A percentile compares a stretch with the other conserved stretches of the same genome.
Conservation (phyloP, 1,139 yeast genomes). For the Wickerhamiella infanticola region DNA sequence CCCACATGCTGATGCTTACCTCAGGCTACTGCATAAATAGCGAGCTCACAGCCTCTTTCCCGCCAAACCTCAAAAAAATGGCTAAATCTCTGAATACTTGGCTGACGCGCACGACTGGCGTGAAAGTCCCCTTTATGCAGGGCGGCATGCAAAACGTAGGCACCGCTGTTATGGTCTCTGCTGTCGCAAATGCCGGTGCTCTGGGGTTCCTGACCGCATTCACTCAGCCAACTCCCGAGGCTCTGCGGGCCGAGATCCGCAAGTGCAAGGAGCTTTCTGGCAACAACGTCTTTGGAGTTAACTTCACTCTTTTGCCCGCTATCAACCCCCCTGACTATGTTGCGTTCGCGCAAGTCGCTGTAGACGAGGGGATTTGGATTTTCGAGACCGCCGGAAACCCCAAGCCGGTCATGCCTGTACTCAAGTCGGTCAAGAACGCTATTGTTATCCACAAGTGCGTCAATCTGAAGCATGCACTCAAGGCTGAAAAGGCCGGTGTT, state of each 20-base stretch:
- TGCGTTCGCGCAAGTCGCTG: constrained; percentile 22
- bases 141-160: constrained; percentile 21
- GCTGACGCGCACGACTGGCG: constrained; percentile 10
- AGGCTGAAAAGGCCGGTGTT: constrained; percentile 23
- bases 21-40: too few species aligned
- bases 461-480: constrained; percentile 21
- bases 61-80: background rate
- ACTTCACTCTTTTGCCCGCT: constrained; percentile 25
- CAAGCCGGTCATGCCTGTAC: constrained; percentile 66
- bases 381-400: constrained; percentile 83
- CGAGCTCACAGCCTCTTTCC: too few species aligned
- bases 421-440: constrained; percentile 10
- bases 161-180: constrained; percentile 22
- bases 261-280: constrained; percentile 16
- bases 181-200: constrained; percentile 26
- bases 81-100: constrained; percentile 7
- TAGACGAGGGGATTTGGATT: constrained; percentile 28
- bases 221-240: constrained; percentile 22
- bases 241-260: constrained; percentile 20
- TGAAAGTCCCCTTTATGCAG: constrained; percentile 9
- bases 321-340: constrained; percentile 24
- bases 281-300: constrained; percentile 23
- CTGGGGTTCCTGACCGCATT: constrained; percentile 24
- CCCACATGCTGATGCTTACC: too few species aligned
- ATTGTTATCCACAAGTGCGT: constrained; percentile 24